These are phyloP conservation scores for Serendipita sp. DNA, from an alignment of 768 basidiomycete species.

Conservation along the genomic window DNA sequence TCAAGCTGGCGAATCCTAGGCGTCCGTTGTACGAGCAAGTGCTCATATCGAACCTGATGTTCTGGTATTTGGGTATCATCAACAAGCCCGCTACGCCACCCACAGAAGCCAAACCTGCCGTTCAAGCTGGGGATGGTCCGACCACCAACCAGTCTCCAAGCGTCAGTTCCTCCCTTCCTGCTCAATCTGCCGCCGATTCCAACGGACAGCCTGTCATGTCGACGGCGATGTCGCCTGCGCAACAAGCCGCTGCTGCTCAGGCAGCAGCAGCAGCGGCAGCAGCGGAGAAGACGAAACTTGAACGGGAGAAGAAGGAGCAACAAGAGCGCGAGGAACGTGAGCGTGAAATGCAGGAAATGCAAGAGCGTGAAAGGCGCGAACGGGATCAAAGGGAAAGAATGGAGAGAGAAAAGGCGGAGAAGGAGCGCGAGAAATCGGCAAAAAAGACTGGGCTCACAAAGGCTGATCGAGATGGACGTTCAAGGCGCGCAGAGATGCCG, in stretches of 20 bases:
- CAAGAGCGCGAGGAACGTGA: constrained; percentile 26
- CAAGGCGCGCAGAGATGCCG: constrained; percentile 67
- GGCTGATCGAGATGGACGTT: constrained; percentile 29
- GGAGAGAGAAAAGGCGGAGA: constrained; percentile 25
- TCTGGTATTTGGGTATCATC: constrained; percentile 98
- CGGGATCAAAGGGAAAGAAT: constrained; percentile 27
- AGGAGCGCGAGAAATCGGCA: constrained; percentile 16
- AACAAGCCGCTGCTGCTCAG: constrained; percentile 19
- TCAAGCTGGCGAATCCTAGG: constrained; percentile 94
- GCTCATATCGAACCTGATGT: constrained; percentile 85
- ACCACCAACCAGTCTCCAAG: constrained; percentile 14
- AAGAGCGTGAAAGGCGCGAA: constrained; percentile 41
- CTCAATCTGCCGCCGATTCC: constrained; percentile 8
- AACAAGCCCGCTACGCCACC: constrained; percentile 59
- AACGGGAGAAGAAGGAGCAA: constrained; percentile 22
- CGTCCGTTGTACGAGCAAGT: constrained; percentile 95
- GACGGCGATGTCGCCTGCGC: constrained; percentile 10
- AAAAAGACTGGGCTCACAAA: constrained; percentile 43
- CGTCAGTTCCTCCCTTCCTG: constrained; percentile 14
- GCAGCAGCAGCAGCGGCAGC: constrained; percentile 18
- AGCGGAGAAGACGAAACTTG: constrained; percentile 26
- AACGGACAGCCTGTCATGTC: constrained; percentile 8
- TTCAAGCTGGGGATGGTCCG: constrained; percentile 15
- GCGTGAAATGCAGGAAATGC: constrained; percentile 16
- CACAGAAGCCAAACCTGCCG: background rate